Percentiles rank a stretch among this genome's conserved stretches.
Conservation (phyloP, 2,329 filamentous ascomycete species). For the Chalaropsis ovoidea region DNA sequence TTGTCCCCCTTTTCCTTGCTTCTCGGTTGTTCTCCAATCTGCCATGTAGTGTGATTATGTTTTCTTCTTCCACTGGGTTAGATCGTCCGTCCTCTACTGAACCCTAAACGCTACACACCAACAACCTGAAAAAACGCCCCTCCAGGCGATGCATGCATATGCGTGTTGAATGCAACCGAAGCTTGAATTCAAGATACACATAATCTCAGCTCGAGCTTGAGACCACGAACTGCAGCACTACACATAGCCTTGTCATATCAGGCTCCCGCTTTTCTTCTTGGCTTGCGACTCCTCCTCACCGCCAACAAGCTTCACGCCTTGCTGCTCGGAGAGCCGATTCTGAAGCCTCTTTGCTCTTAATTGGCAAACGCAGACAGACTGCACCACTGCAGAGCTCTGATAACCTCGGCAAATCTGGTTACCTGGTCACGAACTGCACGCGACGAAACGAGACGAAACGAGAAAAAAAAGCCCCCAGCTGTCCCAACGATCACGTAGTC, state of each 20-base stretch:
- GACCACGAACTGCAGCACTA: background rate
- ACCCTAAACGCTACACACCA: background rate
- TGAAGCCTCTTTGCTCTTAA: background rate
- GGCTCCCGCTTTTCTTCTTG: background rate
- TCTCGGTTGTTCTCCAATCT: background rate
- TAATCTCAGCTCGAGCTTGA: background rate
- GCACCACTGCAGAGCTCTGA: background rate
- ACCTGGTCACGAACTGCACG: background rate
- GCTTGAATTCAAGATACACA: background rate
- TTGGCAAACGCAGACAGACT: background rate
- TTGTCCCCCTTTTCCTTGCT: background rate
- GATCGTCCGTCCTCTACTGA: background rate
- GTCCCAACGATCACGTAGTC: background rate
- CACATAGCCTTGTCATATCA: background rate
- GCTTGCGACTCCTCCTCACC: background rate
- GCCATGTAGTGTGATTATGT: background rate
- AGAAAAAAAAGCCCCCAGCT: background rate
- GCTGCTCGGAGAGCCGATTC: background rate
- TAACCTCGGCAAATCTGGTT: background rate
- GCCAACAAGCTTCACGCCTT: background rate
- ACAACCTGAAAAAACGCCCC: background rate
- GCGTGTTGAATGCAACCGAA: background rate
- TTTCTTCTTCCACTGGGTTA: constrained; percentile 2
- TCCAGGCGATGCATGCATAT: background rate
- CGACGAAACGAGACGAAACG: background rate